Evolutionary conservation across 306 rosid species (phyloP).

Genomic region (Senna siamea): DNA sequence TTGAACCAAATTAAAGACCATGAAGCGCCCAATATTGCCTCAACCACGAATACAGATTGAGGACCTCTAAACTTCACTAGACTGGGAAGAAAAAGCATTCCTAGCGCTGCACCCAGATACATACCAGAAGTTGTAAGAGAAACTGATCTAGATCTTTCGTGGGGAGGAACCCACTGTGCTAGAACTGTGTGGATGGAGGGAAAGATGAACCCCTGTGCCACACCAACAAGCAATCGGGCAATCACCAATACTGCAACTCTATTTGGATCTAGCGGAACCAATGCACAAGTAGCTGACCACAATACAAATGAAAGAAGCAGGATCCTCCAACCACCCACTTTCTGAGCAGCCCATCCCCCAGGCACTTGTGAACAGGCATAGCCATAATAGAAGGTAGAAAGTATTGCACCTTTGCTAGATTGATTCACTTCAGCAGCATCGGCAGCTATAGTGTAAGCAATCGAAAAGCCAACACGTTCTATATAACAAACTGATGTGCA

Average conservation of each 20-base stretch:
- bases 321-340: conserved; percentile 80
- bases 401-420: conserved; percentile 81
- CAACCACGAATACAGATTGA: conserved; percentile 80
- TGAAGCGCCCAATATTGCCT: conserved; percentile 73
- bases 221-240: conserved; percentile 93
- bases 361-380: conserved; percentile 98
- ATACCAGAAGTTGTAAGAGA: conserved; percentile 93
- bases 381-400: conserved; percentile 92
- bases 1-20: conserved; percentile 91
- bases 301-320: conserved; percentile 80
- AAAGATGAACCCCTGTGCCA: conserved; percentile 92
- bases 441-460: conserved; percentile 92
- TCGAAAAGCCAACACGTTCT: conserved; percentile 94
- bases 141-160: conserved; percentile 94
- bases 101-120: conserved; percentile 91
- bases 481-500: conserved; percentile 92
- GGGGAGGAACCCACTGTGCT: conserved; percentile 99
- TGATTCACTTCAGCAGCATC: conserved; percentile 75
- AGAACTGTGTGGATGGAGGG: conserved; percentile 96
- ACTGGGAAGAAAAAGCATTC: conserved; percentile 86
- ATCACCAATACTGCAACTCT: conserved; percentile 56
- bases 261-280: conserved; percentile 80
- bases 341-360: conserved; percentile 96
- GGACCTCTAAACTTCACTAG: conserved; percentile 85
- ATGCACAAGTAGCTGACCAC: conserved; percentile 88